Conservation (phyloP, 768 basidiomycete genomes). For the Termitomyces sp. region DNA sequence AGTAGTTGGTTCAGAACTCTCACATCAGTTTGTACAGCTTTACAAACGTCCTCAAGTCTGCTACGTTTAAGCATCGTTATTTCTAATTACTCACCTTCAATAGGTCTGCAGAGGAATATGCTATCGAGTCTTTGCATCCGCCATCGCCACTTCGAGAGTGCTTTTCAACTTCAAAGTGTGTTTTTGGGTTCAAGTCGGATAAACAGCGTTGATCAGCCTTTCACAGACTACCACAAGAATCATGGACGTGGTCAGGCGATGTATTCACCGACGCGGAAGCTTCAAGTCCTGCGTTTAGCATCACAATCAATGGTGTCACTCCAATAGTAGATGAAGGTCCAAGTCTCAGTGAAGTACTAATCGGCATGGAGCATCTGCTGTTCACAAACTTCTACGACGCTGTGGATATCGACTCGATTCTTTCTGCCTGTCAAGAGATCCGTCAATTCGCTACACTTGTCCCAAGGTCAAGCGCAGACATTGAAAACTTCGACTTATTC, state of each 20-base stretch:
- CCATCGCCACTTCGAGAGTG: slow-evolving; percentile 10
- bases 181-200: slow-evolving; percentile 7
- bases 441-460: slow-evolving; percentile 50
- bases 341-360: slow-evolving; percentile 44
- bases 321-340: slow-evolving; percentile 35
- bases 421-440: slow-evolving; percentile 43
- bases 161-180: slow-evolving; percentile 1
- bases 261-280: slow-evolving; percentile 37
- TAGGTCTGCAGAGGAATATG: slow-evolving; percentile 19
- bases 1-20: neutral
- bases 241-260: slow-evolving; percentile 64
- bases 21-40: neutral
- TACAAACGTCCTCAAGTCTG: slow-evolving; percentile 19
- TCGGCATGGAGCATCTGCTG: slow-evolving; percentile 32
- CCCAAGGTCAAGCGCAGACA: slow-evolving; percentile 34
- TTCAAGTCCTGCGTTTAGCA: slow-evolving; percentile 43
- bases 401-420: slow-evolving; percentile 39
- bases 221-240: slow-evolving; percentile 34
- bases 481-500: slow-evolving; percentile 33
- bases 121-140: slow-evolving; percentile 18
- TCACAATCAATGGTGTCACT: slow-evolving; percentile 40
- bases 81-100: neutral
- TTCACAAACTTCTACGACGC: slow-evolving; percentile 45
- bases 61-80: slow-evolving; percentile 17
- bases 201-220: slow-evolving; percentile 1